phyloP scores from a whole-genome alignment of 2,329 filamentous ascomycete genomes.

The Trichophyton simii region DNA sequence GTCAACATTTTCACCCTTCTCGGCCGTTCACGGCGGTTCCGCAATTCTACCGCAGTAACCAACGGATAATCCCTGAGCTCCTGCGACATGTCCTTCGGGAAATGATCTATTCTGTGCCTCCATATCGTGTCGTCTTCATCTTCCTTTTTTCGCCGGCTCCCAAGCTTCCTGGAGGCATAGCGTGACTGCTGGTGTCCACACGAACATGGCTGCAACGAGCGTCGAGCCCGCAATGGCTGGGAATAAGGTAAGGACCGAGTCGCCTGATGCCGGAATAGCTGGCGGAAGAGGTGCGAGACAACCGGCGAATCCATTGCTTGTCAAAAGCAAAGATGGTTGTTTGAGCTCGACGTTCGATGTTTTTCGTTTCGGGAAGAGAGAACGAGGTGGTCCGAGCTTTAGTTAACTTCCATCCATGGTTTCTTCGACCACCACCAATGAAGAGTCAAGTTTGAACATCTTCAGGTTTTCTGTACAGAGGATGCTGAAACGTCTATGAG shows the following conservation, averaged over 20 bases:
- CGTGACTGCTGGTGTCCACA: slow-evolving; percentile 23
- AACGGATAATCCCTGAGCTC: slow-evolving; percentile 74
- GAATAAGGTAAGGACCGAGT: slow-evolving; percentile 44
- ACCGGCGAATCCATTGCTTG: slow-evolving; percentile 65
- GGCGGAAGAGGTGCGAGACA: slow-evolving; percentile 65
- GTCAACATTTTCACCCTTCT: slow-evolving; percentile 90
- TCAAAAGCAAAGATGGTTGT: slow-evolving; percentile 11
- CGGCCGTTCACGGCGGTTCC: slow-evolving; percentile 60
- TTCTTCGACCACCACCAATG: neutral
- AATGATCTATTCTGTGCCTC: slow-evolving; percentile 69
- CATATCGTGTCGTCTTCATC: slow-evolving; percentile 55
- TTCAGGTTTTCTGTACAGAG: neutral
- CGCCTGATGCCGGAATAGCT: slow-evolving; percentile 65
- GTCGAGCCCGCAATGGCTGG: slow-evolving; percentile 17
- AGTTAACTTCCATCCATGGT: neutral
- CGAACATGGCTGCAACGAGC: slow-evolving; percentile 6
- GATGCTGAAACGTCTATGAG: neutral
- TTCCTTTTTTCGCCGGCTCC: slow-evolving; percentile 23
- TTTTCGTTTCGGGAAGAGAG: slow-evolving; percentile 4
- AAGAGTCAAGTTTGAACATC: neutral
- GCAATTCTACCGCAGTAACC: slow-evolving; percentile 71
- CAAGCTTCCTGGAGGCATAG: slow-evolving; percentile 14
- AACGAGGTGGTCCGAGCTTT: slow-evolving; percentile 18
- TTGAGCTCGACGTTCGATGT: slow-evolving; percentile 2
- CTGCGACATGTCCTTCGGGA: slow-evolving; percentile 62